Evolutionary conservation across 768 basidiomycete species (phyloP).

Genomic region (Boletus tylopilopsis): DNA sequence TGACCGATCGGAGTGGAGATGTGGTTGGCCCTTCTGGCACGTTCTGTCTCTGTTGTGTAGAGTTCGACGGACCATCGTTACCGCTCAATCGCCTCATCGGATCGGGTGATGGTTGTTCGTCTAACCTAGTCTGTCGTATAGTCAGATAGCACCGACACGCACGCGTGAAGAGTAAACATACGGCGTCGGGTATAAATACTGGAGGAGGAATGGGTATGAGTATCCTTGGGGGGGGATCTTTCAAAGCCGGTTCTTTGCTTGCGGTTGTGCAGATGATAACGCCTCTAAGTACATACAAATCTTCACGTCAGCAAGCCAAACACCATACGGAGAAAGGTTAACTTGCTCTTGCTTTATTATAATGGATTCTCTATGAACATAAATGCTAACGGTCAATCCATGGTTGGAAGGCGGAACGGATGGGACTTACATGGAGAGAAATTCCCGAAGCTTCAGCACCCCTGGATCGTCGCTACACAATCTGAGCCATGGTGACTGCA

Average conservation of each 20-base stretch:
- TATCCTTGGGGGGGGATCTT: neutral
- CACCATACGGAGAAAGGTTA: neutral
- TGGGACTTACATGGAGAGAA: conserved; percentile 28
- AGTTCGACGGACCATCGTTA: neutral
- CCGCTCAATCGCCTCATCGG: conserved; percentile 12
- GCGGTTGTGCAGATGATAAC: conserved; percentile 10
- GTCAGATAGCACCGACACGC: neutral
- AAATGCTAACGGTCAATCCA: neutral
- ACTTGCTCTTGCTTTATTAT: conserved; percentile 23
- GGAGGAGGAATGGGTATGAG: neutral
- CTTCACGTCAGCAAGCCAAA: conserved; percentile 8
- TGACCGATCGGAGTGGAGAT: neutral
- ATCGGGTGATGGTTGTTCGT: neutral
- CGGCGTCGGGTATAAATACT: conserved; percentile 4
- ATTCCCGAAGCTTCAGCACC: conserved; percentile 16
- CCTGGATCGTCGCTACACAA: conserved; percentile 23
- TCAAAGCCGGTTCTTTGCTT: neutral
- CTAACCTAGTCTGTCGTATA: conserved; percentile 12
- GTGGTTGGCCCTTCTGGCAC: neutral
- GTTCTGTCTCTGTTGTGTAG: conserved; percentile 13
- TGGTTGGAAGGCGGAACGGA: neutral
- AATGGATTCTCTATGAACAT: conserved; percentile 17
- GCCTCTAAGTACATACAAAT: conserved; percentile 9
- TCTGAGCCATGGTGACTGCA: conserved; percentile 25
- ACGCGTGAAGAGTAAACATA: neutral